These are phyloP conservation scores for Kondoa subrosea DNA, from an alignment of 768 basidiomycete species.

Conservation along the genomic window DNA sequence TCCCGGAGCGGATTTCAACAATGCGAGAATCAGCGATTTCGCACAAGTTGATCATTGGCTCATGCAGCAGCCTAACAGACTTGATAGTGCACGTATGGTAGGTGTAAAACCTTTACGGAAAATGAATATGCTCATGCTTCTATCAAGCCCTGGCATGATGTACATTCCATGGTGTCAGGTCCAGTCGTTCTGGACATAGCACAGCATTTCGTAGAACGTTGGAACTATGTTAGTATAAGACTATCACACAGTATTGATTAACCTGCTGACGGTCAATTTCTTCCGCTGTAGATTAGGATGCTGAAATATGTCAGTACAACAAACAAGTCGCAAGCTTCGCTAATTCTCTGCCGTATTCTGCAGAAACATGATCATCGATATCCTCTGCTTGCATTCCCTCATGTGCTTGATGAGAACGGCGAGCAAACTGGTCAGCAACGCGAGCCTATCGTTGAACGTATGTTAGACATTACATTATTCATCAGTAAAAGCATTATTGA, in stretches of 20 bases:
- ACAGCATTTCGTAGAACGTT: slow-evolving; percentile 86
- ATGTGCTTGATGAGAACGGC: slow-evolving; percentile 28
- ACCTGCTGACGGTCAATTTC: too few relatives aligned
- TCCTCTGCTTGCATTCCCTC: slow-evolving; percentile 64
- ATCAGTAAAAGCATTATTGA: too few relatives aligned
- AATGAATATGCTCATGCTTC: not conserved
- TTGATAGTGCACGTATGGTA: slow-evolving; percentile 22
- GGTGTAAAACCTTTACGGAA: not conserved
- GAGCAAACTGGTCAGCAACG: not conserved
- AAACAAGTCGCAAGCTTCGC: too few relatives aligned
- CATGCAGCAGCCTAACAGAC: slow-evolving; percentile 7
- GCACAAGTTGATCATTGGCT: slow-evolving; percentile 47
- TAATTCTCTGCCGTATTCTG: too few relatives aligned
- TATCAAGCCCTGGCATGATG: slow-evolving; percentile 31
- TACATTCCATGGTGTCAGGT: slow-evolving; percentile 68
- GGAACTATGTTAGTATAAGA: too few relatives aligned
- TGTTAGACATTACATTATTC: not conserved
- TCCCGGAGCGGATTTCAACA: slow-evolving; percentile 86
- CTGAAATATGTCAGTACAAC: too few relatives aligned
- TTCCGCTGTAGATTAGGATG: too few relatives aligned
- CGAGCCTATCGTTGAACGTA: not conserved
- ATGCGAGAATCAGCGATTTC: slow-evolving; percentile 67
- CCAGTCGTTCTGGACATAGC: slow-evolving; percentile 73
- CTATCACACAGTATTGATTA: too few relatives aligned
- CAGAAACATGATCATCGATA: slow-evolving; percentile 33